Base-by-base conservation (phyloP, 2,329 filamentous ascomycete genomes). In the Neofusicoccum sp. region DNA sequence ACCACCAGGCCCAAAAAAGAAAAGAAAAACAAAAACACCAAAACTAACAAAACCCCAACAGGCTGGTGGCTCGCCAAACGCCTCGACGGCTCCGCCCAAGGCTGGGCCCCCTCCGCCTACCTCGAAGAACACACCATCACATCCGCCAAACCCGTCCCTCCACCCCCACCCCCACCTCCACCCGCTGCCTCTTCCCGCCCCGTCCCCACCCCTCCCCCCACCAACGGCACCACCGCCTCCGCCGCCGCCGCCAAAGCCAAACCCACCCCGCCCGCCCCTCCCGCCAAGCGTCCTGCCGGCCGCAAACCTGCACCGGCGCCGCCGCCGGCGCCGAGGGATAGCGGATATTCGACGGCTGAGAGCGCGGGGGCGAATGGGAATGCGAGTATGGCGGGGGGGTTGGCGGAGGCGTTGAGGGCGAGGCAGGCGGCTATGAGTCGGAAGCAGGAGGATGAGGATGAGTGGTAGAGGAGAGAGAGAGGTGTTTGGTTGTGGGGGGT, bases 61-160 rank as follows among this genome's bases (percentile, higher is more conserved):
- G 94, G 95, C 60, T 99, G 95, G 95, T 98, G 94, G 94, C 83
- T 98, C 50, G 95, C 89, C 66, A 94, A 92, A 81, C 91, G 89
- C 66, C 78, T 80, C 54, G 80, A 86, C 70, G 82, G 82, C 50
- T 82, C 83, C 68, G 86, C 86, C n/a, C 92, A 95, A 77, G 95
- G 93, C 58, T 99, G 95, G 95, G 87, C 95, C 3, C 95, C 95
- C 0, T 91, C 93, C 22, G 92, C 94, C 22, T 99, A 99, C 72
- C 89, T 99, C 7, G 90, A 98, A 78, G 93, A 97, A 78, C 85
- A 90, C 73, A 2, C 22, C 22, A 84, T 84, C 28, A 36, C 31
- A 7, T 28, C 61, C 14, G 70, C 74, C 52, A 76, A 76, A 29
- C 80, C 85, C 11, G 80, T 88, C 8, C 85, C 87, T 29, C 84